phyloP scores from a whole-genome alignment of 257 asterid genomes.

The Solanum habrochaites region DNA sequence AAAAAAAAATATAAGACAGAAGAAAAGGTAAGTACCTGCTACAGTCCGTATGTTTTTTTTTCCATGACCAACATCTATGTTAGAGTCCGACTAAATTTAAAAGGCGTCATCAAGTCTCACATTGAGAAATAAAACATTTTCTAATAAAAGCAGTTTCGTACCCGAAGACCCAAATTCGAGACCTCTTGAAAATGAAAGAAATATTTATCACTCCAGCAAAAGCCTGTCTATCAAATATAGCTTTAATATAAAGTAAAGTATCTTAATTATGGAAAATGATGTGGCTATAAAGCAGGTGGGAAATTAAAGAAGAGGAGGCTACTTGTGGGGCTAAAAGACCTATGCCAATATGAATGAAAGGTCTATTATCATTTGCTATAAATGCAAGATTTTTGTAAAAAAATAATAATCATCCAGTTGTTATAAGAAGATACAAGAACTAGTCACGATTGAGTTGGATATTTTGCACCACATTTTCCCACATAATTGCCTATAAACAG shows the following conservation, averaged over 20 bases:
- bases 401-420: not conserved
- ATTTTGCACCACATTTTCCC: not conserved
- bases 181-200: too few species aligned
- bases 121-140: accelerated
- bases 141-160: not conserved
- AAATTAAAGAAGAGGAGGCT: not conserved
- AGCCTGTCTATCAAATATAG: not conserved
- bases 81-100: too few species aligned
- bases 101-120: accelerated
- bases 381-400: not conserved
- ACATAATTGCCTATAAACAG: not conserved
- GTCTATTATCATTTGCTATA: not conserved
- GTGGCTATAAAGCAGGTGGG: not conserved
- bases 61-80: too few species aligned
- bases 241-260: not conserved
- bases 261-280: not conserved
- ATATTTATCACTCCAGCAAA: accelerated
- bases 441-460: not conserved
- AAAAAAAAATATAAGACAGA: not conserved
- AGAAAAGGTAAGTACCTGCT: not conserved
- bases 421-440: not conserved
- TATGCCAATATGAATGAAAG: not conserved
- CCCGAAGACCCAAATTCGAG: accelerated
- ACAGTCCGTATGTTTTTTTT: too few species aligned
- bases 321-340: not conserved